A percentile compares a stretch with the other conserved stretches of the same genome.
Evolutionary conservation across 495 filamentous ascomycete species (phyloP).

Genomic region (Penicillium psychrofluorescens): DNA sequence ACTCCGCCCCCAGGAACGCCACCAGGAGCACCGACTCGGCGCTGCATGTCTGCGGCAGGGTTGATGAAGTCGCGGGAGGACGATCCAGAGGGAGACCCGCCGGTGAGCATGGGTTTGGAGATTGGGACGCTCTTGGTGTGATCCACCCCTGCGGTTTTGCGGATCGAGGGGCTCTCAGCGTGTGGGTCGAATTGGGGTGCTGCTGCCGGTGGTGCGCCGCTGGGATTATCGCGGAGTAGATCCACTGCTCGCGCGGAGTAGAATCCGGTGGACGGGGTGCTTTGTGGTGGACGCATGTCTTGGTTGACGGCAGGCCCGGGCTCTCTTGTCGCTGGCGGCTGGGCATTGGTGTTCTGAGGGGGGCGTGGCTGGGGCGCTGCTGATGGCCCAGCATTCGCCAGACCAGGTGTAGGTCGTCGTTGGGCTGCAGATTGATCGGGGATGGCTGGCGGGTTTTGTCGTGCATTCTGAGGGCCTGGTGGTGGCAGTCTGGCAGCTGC

Average conservation of each 20-base stretch:
- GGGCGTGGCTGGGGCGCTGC: conserved; percentile 15
- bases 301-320: conserved; percentile 13
- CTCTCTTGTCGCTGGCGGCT: conserved; percentile 22
- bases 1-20: conserved; percentile 14
- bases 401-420: conserved; percentile 11
- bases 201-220: conserved; percentile 36
- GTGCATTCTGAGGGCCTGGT: conserved; percentile 15
- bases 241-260: conserved; percentile 68
- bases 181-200: conserved; percentile 71
- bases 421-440: conserved; percentile 9
- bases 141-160: conserved; percentile 84
- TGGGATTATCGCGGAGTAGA: conserved; percentile 38
- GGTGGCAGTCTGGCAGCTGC: conserved; percentile 9
- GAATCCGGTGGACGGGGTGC: conserved; percentile 52
- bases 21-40: conserved; percentile 68
- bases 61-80: conserved; percentile 52
- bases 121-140: conserved; percentile 66
- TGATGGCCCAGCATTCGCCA: conserved; percentile 12
- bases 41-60: conserved; percentile 57
- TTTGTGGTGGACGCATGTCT: conserved; percentile 24
- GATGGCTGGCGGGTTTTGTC: conserved; percentile 12
- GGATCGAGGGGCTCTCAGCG: conserved; percentile 77
- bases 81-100: conserved; percentile 20
- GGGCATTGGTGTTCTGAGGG: conserved; percentile 9
- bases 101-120: conserved; percentile 31